Base-by-base conservation (phyloP, 768 basidiomycete genomes). In the Astraeus odoratus region DNA sequence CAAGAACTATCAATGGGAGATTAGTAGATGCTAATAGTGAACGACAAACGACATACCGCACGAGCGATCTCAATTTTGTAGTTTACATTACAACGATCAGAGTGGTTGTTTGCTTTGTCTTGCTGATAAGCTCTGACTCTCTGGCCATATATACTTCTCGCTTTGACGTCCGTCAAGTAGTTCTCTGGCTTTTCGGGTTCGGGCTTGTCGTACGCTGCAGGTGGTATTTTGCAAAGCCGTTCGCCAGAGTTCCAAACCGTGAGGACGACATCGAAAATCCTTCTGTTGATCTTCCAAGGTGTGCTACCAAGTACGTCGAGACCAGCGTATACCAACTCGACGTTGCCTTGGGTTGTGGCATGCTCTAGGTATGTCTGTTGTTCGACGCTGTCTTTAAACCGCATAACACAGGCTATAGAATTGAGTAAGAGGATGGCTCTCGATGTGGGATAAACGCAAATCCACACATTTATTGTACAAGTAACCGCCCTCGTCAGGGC, bases 61-160 rank as follows among this genome's bases (percentile, higher is more conserved):
- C 87, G 77, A 8, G 92, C 93, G 56, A 97, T 95, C 67, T 98
- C 95, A 46, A 99, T 81, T 63, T 93, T 95, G 65, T 97, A 97
- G 61, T 97, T 98, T 38, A 93, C 81, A 57, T 74, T 87, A 62
- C 95, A 98, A 34, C 95, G 74, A 35, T 93, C 89, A 3, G 88
- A 89, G 62, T 96, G 94, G 53, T 89, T 90, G 57, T 80, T 84
- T 16, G 83, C 81, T 64, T 81, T 87, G 18, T 57, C 62, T 48
- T 83, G 74, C 8, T 69, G 59, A 58, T 77, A 78, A 23, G 58
- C 52, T 58, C 77, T 82, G 51, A 83, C 68, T 19, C 78, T 70
- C 45, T 70, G 67, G 13, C 81, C 55, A 56, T 80, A 83, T 13
- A 78, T 53, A 53, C 75, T 61, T 68, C 78, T 64, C 44, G 74